Base-by-base conservation (phyloP, 2,329 filamentous ascomycete genomes). In the Penicillium sp. region DNA sequence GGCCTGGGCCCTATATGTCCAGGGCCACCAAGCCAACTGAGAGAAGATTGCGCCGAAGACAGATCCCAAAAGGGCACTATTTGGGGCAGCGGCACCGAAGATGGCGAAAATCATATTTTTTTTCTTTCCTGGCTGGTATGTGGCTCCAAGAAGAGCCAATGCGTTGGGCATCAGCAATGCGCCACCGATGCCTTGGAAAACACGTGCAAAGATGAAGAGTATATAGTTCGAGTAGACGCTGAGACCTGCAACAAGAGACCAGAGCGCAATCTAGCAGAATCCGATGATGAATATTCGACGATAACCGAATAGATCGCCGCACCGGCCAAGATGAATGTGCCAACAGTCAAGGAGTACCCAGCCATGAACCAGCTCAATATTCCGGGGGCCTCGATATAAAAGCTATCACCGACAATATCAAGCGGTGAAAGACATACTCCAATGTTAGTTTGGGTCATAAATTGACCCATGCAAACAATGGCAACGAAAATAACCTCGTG, bases 111-210 rank as follows among this genome's bases (percentile, higher is more conserved):
- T 78, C 72, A 88, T 82, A 46, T 83, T 79, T 68, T 87, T 88
- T 56, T 79, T 77, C 50, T 71, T 74, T 0, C 85, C 85, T 0
- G 82, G 82, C 0, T 76, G 72, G 60, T 87, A 88, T 0, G 81
- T 78, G 0, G 76, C 74, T 2, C 85, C 85, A 0, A 89, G 69
- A 13, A 90, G 76, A 2, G 85, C 86, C 22, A 89, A 71, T 0
- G 78, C 84, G 59, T 88, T 89, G 0, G 87, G 87, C 24, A 89
- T 74, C 11, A 81, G 73, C 34, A 89, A 75, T 0, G 85, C 85
- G 0, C 85, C 83, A 0, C 87, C 87, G 7, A 76, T 64, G 4
- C 73, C 83, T 59, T 86, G 83, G 3, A 85, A 67, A 0, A 79
- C 81, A 6, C 84, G 76, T n/a, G 77, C 75, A 35, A 80, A 72